These are phyloP conservation scores for Eimeria praecox DNA, from an alignment of 169 alveolate species.

Conservation along the genomic window DNA sequence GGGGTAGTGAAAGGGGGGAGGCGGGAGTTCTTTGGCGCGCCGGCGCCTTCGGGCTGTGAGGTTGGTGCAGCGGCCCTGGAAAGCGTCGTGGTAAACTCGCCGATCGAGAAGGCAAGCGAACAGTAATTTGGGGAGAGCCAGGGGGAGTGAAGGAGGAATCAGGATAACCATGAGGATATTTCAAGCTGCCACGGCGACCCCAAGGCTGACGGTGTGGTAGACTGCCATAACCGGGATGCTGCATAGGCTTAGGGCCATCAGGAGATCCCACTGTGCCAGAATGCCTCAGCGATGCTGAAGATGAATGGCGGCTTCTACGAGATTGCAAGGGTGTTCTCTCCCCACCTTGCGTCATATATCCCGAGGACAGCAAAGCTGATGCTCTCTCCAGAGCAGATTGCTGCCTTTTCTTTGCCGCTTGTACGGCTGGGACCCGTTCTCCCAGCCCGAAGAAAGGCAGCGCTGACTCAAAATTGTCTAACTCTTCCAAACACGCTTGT, in stretches of 20 bases:
- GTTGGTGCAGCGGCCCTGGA: background rate
- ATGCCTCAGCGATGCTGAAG: background rate
- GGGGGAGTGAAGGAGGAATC: background rate
- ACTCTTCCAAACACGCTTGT: background rate
- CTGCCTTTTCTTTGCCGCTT: background rate
- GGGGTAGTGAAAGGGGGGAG: background rate
- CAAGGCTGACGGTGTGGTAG: background rate
- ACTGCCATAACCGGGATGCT: background rate
- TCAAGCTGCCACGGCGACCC: background rate
- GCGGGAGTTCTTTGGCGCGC: background rate
- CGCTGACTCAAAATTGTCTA: background rate
- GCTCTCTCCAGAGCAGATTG: background rate
- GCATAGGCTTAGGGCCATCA: background rate
- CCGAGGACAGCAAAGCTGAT: background rate
- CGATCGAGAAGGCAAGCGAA: background rate
- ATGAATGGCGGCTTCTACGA: no score
- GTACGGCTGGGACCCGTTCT: background rate
- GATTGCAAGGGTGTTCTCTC: background rate
- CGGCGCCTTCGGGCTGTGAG: background rate
- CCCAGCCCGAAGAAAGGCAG: background rate
- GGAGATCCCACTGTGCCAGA: background rate
- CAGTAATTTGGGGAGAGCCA: background rate
- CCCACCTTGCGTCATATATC: background rate
- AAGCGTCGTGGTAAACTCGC: background rate
- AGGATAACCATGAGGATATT: background rate